Evolutionary conservation across 805 yeast genomes (phyloP), one percentile per base, ranked within the genome.

Genomic region (Sugiyamaella boreocaroliniensis): DNA sequence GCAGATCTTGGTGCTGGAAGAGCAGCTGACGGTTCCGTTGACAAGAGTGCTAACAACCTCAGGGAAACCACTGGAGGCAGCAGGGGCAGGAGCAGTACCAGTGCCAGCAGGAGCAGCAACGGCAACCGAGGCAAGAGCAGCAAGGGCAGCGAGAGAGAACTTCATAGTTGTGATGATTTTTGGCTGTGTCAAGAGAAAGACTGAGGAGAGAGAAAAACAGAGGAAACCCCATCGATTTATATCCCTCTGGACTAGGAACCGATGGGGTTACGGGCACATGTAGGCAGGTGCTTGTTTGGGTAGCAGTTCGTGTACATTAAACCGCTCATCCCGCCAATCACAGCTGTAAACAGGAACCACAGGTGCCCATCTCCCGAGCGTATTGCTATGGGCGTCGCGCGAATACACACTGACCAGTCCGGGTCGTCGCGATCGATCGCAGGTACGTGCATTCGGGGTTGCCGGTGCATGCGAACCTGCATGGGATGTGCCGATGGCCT

Each of bases 1-100:
- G 48, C 58, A 55, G 15, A 46, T 18, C 48, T 49, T 52, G 51
- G 55, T 55, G 20, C n/a, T 49, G 19, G 54, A 41, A 37, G 32
- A 47, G 37, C 58, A 55, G 46, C 48, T 48, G 29, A 55, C 47
- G 40, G 46, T 44, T 14, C 54, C 54, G 19, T 29, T 9, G n/a
- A 14, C 37, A 9, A 32, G n/a, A 14, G 37, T 32, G 37, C 12
- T 14, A 29, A 37, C 48, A 15, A 29, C 48, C n/a, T 26, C 20
- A 9, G 40, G 34, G 14, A 44, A 15, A 32, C 45, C 50, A 32
- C 37, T 26, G 18, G 19, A 5, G 6, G 10, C 42, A 44, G 37
- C 40, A 4, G 41, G 40, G 15, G 29, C 32, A 20, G 29, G 11
- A 11, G 16, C 40, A 45, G 47, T 14, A 15, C 26, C 16, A 26